Base-by-base conservation (phyloP, 202 grass and related monocot species). In the Elaeis oleifera region DNA sequence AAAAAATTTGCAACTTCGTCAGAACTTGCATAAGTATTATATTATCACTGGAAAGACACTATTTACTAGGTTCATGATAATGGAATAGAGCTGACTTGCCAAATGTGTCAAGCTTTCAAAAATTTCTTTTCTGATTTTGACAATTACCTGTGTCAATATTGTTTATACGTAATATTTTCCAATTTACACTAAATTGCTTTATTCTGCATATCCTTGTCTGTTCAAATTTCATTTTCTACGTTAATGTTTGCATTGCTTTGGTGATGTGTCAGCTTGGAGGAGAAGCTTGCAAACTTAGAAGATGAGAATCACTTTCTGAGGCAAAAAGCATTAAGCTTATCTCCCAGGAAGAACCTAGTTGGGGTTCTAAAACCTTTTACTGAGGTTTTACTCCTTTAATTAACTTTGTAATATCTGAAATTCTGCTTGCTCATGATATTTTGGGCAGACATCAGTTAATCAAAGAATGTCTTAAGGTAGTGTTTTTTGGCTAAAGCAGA, bases 281-380 rank as follows among this genome's bases (percentile, higher is more conserved):
- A 86, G 61, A 97, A 97, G 61, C 81, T 91, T 49, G 44, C 71
- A 39, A 91, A 77, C 67, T 69, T 91, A 65, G 79, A 97, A 89
- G 85, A 84, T 70, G 92, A 97, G 76, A 97, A 91, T 61, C 92
- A 81, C 60, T 76, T 97, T 76, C 77, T 97, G 51, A 92, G 84
- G 64, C 82, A 97, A 73, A 89, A 86, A 70, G 77, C 88, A 50
- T 74, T 84, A 64, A 79, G 63, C 65, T 70, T 78, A 64, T 76
- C 83, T 54, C 63, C 81, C 44, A 18, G 74, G 39, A 79, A 78
- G 71, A 84, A 82, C 71, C 58, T 71, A 50, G 27, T 78, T 61
- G 65, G 50, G 36, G 48, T 58, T 70, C 61, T 81, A 63, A 97
- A 82, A 72, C 18, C 64, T 25, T 70, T 84, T 27, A 80, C 88